Evolutionary conservation across 805 yeast species (phyloP).

Genomic region (Middelhovenomyces tepae): DNA sequence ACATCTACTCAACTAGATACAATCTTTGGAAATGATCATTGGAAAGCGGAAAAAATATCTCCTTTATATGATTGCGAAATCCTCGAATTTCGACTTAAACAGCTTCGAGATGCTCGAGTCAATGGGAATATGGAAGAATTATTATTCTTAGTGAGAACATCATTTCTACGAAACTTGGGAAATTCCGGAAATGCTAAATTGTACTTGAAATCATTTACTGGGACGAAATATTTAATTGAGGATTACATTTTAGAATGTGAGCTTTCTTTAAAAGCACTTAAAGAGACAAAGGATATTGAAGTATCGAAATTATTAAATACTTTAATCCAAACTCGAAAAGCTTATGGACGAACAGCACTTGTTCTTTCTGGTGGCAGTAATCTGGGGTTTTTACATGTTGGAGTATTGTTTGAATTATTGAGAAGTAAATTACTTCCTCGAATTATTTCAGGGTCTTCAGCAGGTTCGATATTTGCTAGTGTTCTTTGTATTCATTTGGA

Average conservation of each 20-base stretch:
- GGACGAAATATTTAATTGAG: constrained; percentile 78
- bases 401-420: constrained; percentile 72
- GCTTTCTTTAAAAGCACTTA: constrained; percentile 31
- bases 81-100: constrained; percentile 42
- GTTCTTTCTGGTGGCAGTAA: constrained; percentile 96
- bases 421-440: constrained; percentile 73
- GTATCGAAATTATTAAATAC: constrained; percentile 68
- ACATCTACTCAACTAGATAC: constrained; percentile 57
- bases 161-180: constrained; percentile 78
- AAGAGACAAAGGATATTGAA: constrained; percentile 23
- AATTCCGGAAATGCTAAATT: constrained; percentile 76
- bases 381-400: constrained; percentile 86
- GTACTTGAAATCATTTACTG: constrained; percentile 70
- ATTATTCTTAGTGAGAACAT: constrained; percentile 69
- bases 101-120: constrained; percentile 51
- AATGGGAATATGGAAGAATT: constrained; percentile 50
- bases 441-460: constrained; percentile 88
- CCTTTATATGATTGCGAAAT: constrained; percentile 66
- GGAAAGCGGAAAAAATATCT: constrained; percentile 60
- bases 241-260: constrained; percentile 77
- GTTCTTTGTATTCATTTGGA: constrained; percentile 73
- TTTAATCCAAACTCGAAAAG: constrained; percentile 78
- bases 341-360: constrained; percentile 88
- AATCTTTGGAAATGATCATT: constrained; percentile 50
- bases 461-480: constrained; percentile 92